Base-by-base conservation (phyloP, 139 green algal species). In the Chlorokybus atmophyticus region DNA sequence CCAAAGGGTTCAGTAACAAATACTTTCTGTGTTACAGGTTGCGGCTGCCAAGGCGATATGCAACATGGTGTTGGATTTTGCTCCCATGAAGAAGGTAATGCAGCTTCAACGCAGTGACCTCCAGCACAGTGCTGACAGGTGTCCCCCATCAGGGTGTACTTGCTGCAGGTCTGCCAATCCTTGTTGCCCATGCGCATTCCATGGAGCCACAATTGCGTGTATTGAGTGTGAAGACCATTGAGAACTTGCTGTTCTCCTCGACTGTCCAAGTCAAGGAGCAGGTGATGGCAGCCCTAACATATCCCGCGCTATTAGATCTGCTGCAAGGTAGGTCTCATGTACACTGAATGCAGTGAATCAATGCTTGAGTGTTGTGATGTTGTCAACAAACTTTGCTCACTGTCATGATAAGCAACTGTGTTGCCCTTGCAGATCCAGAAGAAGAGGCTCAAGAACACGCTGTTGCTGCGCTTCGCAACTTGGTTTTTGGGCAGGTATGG, bases 61-160 rank as follows among this genome's bases (percentile, higher is more conserved):
- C 75, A 94, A 94, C 70, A 66, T 93, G 31, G 71, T 88, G 21
- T 67, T 93, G 4, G 82, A 90, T 24, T 86, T 87, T 55, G 76
- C 55, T 5, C 30, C 53, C 2, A 23, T 40, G 30, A 32, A 35
- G 29, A 7, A 28, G 32, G n/a, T n/a, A n/a, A n/a, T n/a, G n/a
- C n/a, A n/a, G n/a, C n/a, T n/a, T n/a, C n/a, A n/a, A n/a, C n/a
- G n/a, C n/a, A n/a, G n/a, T n/a, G n/a, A n/a, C n/a, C n/a, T n/a
- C n/a, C n/a, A n/a, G n/a, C n/a, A n/a, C n/a, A n/a, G n/a, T n/a
- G n/a, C n/a, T n/a, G n/a, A n/a, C n/a, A n/a, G n/a, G n/a, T n/a
- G n/a, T n/a, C n/a, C n/a, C n/a, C n/a, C n/a, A n/a, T n/a, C n/a
- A n/a, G n/a, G n/a, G n/a, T n/a, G n/a, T n/a, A n/a, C 25, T 57